phyloP scores from a whole-genome alignment of 805 yeast genomes.

The Ogataea neopini region DNA sequence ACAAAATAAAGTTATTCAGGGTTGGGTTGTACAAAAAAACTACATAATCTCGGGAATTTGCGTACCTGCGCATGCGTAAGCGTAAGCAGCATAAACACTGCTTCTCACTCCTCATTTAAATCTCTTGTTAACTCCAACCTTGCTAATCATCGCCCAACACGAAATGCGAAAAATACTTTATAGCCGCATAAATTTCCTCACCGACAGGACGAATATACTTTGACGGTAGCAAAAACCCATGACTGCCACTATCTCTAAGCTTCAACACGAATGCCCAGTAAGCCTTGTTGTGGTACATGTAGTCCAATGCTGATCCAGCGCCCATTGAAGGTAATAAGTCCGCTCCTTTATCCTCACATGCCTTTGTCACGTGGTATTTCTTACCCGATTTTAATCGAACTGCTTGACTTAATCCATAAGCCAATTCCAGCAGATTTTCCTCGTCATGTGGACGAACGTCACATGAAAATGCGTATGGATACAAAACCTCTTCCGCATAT shows the following conservation, averaged over 20 bases:
- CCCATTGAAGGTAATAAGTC: conserved; percentile 75
- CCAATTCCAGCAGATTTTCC: conserved; percentile 78
- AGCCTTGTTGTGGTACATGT: conserved; percentile 79
- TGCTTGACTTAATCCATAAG: conserved; percentile 76
- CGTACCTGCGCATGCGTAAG: neutral
- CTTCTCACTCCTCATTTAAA: too few relatives aligned
- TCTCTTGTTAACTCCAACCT: too few relatives aligned
- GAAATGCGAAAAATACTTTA: conserved; percentile 65
- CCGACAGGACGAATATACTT: conserved; percentile 76
- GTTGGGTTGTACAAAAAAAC: too few relatives aligned
- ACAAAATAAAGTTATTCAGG: too few relatives aligned
- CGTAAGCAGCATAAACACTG: neutral
- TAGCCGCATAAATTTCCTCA: conserved; percentile 65
- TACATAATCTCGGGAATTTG: too few relatives aligned
- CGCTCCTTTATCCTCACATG: conserved; percentile 77
- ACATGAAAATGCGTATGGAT: conserved; percentile 83
- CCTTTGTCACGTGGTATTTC: conserved; percentile 67
- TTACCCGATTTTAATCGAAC: conserved; percentile 66
- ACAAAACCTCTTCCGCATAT: conserved; percentile 78
- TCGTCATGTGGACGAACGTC: conserved; percentile 71
- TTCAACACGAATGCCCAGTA: conserved; percentile 84
- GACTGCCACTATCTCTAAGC: conserved; percentile 77
- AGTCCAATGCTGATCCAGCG: conserved; percentile 78
- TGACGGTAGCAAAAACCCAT: conserved; percentile 78
- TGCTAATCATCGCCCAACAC: conserved; percentile 33